These are phyloP conservation scores for Phytopythium boreale DNA, from an alignment of 352 stramenopile genomes.

Conservation along the genomic window DNA sequence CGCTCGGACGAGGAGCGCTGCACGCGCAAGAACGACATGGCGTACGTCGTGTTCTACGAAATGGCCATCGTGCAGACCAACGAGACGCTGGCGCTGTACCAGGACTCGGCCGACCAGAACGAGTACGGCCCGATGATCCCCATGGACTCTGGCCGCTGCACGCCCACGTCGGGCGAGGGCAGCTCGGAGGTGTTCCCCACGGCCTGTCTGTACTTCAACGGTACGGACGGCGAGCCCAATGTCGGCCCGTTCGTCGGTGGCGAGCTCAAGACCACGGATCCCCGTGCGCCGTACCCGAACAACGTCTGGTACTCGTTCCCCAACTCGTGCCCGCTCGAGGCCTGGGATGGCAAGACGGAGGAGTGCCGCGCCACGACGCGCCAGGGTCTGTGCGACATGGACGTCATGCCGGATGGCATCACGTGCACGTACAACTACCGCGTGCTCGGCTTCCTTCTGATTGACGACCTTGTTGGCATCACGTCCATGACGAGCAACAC, in stretches of 20 bases:
- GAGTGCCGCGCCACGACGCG: constrained; percentile 43
- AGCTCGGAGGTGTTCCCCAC: constrained; percentile 32
- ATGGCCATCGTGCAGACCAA: constrained; percentile 74
- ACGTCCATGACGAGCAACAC: constrained; percentile 56
- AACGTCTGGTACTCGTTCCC: constrained; percentile 81
- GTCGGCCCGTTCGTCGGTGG: constrained; percentile 68
- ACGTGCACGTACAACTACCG: constrained; percentile 63
- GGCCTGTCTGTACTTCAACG: constrained; percentile 76
- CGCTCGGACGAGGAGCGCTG: constrained; percentile 54
- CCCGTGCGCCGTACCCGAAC: constrained; percentile 64
- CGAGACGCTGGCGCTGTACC: constrained; percentile 66
- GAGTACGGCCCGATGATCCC: constrained; percentile 71
- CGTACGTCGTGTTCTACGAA: constrained; percentile 84
- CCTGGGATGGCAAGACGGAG: constrained; percentile 44
- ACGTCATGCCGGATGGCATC: constrained; percentile 53
- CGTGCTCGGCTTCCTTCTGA: constrained; percentile 58
- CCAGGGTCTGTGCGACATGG: constrained; percentile 50
- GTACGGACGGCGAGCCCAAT: constrained; percentile 53
- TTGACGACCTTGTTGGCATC: constrained; percentile 77
- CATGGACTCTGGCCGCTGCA: constrained; percentile 68
- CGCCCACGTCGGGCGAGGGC: constrained; percentile 29
- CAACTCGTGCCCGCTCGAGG: constrained; percentile 56
- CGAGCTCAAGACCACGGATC: constrained; percentile 41
- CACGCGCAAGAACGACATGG: constrained; percentile 78
- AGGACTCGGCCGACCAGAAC: constrained; percentile 31